phyloP scores from a whole-genome alignment of 2,329 filamentous ascomycete genomes.

The Rachicladosporium sp. region DNA sequence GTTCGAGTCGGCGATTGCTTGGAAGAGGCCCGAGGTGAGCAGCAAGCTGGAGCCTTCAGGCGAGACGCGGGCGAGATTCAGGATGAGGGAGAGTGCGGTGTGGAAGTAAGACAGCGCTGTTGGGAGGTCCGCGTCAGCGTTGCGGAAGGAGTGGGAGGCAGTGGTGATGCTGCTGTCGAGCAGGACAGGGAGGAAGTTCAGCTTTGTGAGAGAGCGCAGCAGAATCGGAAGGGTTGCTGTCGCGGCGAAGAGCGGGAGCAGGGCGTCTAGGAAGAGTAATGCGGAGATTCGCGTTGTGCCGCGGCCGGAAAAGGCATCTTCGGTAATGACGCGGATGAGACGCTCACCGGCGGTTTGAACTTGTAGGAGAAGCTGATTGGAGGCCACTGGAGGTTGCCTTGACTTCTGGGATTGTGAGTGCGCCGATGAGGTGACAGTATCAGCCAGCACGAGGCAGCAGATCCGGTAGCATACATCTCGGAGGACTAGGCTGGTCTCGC shows the following conservation, averaged over 20 bases:
- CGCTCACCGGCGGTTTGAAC: conserved; percentile 71
- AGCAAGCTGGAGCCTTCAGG: conserved; percentile 66
- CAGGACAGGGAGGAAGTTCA: conserved; percentile 84
- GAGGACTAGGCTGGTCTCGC: conserved; percentile 56
- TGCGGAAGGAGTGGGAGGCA: conserved; percentile 54
- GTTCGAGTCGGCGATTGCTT: conserved; percentile 65
- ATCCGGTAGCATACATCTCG: conserved; percentile 85
- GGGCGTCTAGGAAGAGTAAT: conserved; percentile 63
- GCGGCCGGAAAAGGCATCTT: conserved; percentile 82
- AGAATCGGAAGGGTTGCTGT: conserved; percentile 61
- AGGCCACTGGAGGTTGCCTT: too few species aligned
- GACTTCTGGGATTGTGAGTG: too few species aligned
- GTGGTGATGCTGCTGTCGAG: conserved; percentile 74
- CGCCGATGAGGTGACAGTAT: too few species aligned
- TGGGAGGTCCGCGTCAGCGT: conserved; percentile 35
- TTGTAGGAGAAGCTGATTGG: conserved; percentile 41
- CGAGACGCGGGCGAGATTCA: conserved; percentile 66
- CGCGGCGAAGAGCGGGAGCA: conserved; percentile 57
- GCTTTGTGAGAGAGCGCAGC: conserved; percentile 64
- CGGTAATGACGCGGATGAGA: conserved; percentile 75
- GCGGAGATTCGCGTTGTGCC: conserved; percentile 73
- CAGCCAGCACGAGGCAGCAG: conserved; percentile 43
- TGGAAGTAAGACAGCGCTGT: conserved; percentile 50
- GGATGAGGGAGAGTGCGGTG: conserved; percentile 67
- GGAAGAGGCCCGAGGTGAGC: conserved; percentile 81